phyloP scores from a whole-genome alignment of 1,284 basidiomycete genomes.

The Marasmius sp. region DNA sequence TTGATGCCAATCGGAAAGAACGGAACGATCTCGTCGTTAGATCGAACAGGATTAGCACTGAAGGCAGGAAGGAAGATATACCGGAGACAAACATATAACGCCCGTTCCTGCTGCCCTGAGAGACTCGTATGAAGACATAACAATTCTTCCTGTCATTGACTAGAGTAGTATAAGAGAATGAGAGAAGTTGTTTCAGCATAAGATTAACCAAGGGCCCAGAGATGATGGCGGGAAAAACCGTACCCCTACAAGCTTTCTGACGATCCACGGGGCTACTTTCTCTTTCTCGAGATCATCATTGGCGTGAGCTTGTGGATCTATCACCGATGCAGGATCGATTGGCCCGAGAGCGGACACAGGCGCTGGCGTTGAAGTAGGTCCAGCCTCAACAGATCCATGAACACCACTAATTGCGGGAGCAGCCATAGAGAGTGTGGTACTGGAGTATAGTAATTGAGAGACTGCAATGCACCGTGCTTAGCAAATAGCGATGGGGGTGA shows the following conservation, averaged over 20 bases:
- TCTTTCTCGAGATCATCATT: slow-evolving; percentile 41
- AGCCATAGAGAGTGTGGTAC: too few species aligned
- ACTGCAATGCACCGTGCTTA: too few species aligned
- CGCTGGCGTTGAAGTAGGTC: background rate
- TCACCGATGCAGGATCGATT: slow-evolving; percentile 51
- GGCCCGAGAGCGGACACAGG: slow-evolving; percentile 47
- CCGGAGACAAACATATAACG: slow-evolving; percentile 62
- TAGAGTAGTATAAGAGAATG: slow-evolving; percentile 23
- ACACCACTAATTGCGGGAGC: too few species aligned
- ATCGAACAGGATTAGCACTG: too few species aligned
- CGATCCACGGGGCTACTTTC: slow-evolving; percentile 60
- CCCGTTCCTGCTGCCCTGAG: slow-evolving; percentile 59
- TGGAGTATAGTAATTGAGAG: too few species aligned
- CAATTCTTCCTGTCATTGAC: slow-evolving; percentile 66
- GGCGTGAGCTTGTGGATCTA: slow-evolving; percentile 15
- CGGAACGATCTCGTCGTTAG: too few species aligned
- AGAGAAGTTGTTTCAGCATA: background rate
- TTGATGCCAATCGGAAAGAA: background rate
- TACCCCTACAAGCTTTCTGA: slow-evolving; percentile 63
- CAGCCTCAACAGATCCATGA: background rate
- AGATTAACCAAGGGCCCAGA: slow-evolving; percentile 15
- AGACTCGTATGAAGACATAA: slow-evolving; percentile 66
- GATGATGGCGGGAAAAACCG: slow-evolving; percentile 16
- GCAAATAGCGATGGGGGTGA: too few species aligned
- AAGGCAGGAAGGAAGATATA: slow-evolving; percentile 36